Evolutionary conservation across 768 basidiomycete genomes (phyloP), one percentile per base, ranked within the genome.

Genomic region (Termitomyces titanicus): DNA sequence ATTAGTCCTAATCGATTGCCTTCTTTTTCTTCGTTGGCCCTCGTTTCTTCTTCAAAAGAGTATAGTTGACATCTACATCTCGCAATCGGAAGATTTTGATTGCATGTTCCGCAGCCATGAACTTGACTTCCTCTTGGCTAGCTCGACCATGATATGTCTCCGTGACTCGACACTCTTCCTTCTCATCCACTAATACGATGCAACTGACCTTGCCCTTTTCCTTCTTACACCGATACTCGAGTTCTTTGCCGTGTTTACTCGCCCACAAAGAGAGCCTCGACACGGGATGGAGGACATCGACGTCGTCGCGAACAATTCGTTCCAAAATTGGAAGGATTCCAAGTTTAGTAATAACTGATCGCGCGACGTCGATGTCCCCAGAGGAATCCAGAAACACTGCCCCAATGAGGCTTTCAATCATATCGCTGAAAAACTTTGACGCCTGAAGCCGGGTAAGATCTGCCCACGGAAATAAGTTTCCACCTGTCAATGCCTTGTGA

Each of bases 341-440:
- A 29, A 91, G 66, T 7, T 56, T 73, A 20, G 69, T 60, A 42
- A 90, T 71, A 0, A 89, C 74, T 0, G 58, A 53, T 17, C 74
- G 74, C 35, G 83, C 79, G 17, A 70, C 73, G 24, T 79, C 76
- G 22, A 88, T 69, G 58, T 80, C 66, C 4, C 88, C 89, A 0
- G 59, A 61, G 0, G 84, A 81, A 64, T 92, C 89, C 27, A 91
- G 76, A 63, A 79, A 90, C n/a, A 85, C 81, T 0, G 88, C 89
- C 9, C 89, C 89, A 33, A 91, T 74, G 27, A 89, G 60, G 61
- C 85, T 87, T 70, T 91, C 89, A 24, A 91, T 68, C 69, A 91
- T 86, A 68, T 92, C 89, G 63, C 88, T 88, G 63, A 90, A 74
- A 64, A 90, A 81, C 62, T 90, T 91, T 3, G 88, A 85, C 0